Evolutionary conservation across 108 stramenopile genomes (phyloP).

Genomic region (Bacterosira constricta): DNA sequence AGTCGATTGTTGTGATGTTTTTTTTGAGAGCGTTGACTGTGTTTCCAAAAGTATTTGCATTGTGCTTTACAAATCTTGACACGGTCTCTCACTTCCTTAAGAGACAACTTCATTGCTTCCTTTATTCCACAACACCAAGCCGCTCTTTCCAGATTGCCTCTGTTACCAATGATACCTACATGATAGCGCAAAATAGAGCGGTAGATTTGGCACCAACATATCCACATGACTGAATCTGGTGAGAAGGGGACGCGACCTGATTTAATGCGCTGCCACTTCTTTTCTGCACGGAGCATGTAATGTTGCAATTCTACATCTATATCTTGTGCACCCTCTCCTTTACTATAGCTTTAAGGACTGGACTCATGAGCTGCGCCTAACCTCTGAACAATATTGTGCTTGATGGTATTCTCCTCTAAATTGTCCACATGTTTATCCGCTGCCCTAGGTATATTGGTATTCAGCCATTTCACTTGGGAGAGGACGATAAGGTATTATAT

Average conservation of each 20-base stretch:
- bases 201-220: background rate
- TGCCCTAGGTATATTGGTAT: background rate
- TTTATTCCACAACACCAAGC: background rate
- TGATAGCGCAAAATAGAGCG: background rate
- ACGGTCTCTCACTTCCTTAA: background rate
- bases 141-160: slow-evolving; percentile 3
- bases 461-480: background rate
- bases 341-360: background rate
- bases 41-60: slow-evolving; percentile 1
- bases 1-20: background rate
- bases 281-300: slow-evolving; percentile 14
- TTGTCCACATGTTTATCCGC: background rate
- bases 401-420: background rate
- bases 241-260: slow-evolving; percentile 8
- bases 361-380: background rate
- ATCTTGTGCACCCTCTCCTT: background rate
- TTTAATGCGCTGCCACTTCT: slow-evolving; percentile 9
- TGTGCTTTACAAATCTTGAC: background rate
- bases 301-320: background rate
- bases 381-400: background rate
- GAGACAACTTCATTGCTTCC: background rate
- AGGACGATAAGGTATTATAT: no score
- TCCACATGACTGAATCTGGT: slow-evolving; percentile 7
- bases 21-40: background rate
- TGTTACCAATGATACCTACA: background rate